A percentile compares a stretch with the other conserved stretches of the same genome.
Evolutionary conservation across 129 eudicot genomes (phyloP).

Genomic region (carrot (Daucus carota)): DH1_v3.0 NC_030384.2:45011501-45012000

Average conservation of each 20-base stretch:
- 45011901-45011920: background rate
- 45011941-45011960: background rate
- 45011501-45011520: slow-evolving; percentile 18
- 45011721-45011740: slow-evolving; percentile 59
- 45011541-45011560: slow-evolving; percentile 15
- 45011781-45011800: background rate
- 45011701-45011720: slow-evolving; percentile 46
- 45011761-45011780: background rate
- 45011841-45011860: background rate
- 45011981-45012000: background rate
- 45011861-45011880: background rate
- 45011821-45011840: background rate
- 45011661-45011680: slow-evolving; percentile 43
- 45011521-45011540: slow-evolving; percentile 17
- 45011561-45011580: slow-evolving; percentile 43
- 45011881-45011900: background rate
- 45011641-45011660: slow-evolving; percentile 32
- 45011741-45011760: slow-evolving; percentile 72
- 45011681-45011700: slow-evolving; percentile 53
- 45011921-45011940: background rate
- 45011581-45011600: slow-evolving; percentile 3
- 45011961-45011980: background rate
- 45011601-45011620: slow-evolving; percentile 24
- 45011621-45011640: slow-evolving; percentile 25
- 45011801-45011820: background rate